Percentiles rank a stretch among this genome's conserved stretches.
Conservation (phyloP, 2,329 filamentous ascomycete species). For the Fusarium sp. region DNA sequence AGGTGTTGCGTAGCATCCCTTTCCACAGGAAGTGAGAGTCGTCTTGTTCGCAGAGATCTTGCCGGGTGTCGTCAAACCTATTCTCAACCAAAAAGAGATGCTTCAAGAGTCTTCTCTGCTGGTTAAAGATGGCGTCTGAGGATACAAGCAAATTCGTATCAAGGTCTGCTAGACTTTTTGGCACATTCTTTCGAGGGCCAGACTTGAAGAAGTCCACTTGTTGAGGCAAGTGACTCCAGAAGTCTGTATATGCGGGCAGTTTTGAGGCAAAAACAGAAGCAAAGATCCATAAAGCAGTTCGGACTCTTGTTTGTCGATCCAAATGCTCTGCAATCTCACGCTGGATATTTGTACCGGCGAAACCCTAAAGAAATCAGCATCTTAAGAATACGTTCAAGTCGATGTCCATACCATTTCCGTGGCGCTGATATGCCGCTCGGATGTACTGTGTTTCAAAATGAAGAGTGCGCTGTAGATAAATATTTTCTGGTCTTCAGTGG, state of each 20-base stretch:
- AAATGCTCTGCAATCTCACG: not conserved
- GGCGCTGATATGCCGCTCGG: not conserved
- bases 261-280: not conserved
- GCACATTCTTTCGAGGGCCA: not conserved
- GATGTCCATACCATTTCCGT: too few species aligned
- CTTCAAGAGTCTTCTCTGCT: not conserved
- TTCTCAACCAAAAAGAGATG: not conserved
- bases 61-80: not conserved
- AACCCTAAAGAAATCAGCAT: too few species aligned
- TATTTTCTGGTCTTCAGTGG: not conserved
- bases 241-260: not conserved
- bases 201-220: not conserved
- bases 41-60: not conserved
- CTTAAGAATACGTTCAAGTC: too few species aligned
- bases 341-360: not conserved
- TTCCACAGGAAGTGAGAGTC: not conserved
- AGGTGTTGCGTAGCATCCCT: too few species aligned
- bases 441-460: not conserved
- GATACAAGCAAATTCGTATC: not conserved
- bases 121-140: not conserved
- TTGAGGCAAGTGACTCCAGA: not conserved
- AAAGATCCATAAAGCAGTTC: not conserved
- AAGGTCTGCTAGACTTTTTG: not conserved
- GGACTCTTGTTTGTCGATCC: not conserved
- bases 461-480: not conserved